Conservation (phyloP, 176 grass and related monocot genomes). For the Ensete glaucum region DNA sequence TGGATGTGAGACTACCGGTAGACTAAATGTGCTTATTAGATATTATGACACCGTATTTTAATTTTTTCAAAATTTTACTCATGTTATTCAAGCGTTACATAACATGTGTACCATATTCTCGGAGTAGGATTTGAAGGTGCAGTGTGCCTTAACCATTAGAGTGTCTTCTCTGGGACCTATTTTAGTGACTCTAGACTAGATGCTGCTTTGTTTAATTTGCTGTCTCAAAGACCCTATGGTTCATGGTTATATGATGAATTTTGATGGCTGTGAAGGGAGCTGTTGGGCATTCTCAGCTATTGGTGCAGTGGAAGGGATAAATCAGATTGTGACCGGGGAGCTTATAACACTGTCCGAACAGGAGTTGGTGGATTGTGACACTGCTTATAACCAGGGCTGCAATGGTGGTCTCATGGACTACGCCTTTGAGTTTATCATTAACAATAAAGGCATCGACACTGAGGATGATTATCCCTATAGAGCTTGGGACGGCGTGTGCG, state of each 20-base stretch:
- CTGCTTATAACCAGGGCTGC: constrained; percentile 18
- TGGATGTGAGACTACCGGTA: no score
- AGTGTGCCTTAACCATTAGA: no score
- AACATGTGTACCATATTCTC: no score
- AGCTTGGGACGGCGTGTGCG: neutral
- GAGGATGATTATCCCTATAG: constrained; percentile 15
- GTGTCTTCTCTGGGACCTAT: no score
- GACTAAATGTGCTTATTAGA: no score
- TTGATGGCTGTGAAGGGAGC: neutral
- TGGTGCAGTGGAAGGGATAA: constrained; percentile 18
- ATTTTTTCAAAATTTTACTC: no score
- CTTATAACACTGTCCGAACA: constrained; percentile 5
- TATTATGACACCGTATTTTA: no score
- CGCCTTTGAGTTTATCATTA: constrained; percentile 15
- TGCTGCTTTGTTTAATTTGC: no score
- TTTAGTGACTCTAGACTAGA: no score
- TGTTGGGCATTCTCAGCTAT: constrained; percentile 18
- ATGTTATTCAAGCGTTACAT: no score
- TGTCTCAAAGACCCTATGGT: neutral
- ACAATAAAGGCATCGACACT: constrained; percentile 9
- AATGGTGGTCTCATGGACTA: constrained; percentile 20
- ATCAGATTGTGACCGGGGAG: constrained; percentile 11
- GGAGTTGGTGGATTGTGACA: constrained; percentile 16
- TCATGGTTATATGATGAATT: neutral
- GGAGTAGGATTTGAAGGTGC: no score